phyloP scores from a whole-genome alignment of 257 asterid species.

The Voacanga thouarsii region DNA sequence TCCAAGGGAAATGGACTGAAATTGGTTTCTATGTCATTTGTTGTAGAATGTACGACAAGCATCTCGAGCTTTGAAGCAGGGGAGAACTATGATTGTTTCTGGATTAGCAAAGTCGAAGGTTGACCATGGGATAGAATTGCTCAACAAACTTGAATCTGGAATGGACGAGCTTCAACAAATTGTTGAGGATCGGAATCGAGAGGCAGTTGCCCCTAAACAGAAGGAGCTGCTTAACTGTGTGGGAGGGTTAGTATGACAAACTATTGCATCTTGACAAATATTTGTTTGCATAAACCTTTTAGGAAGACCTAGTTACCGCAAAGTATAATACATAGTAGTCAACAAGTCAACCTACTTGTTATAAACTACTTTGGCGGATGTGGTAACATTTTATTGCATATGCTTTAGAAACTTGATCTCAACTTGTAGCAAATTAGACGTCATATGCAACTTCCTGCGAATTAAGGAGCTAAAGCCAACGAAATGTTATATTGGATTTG shows the following conservation, averaged over 20 bases:
- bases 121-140: constrained; percentile 74
- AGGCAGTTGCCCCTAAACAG: constrained; percentile 82
- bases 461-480: neutral
- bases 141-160: constrained; percentile 79
- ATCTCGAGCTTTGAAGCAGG: constrained; percentile 73
- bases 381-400: neutral
- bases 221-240: constrained; percentile 92
- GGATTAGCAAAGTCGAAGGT: constrained; percentile 84
- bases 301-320: neutral
- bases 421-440: neutral
- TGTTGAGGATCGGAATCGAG: constrained; percentile 75
- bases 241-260: constrained; percentile 72
- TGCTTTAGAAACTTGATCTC: neutral
- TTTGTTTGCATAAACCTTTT: neutral
- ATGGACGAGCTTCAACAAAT: constrained; percentile 70
- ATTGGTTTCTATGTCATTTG: constrained; percentile 10
- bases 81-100: constrained; percentile 64
- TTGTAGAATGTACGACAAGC: constrained; percentile 86
- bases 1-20: neutral
- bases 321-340: neutral
- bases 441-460: neutral
- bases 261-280: neutral
- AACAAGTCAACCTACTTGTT: neutral
- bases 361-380: neutral
- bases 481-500: neutral